Conservation (phyloP, 2,329 filamentous ascomycete genomes). For the Thermoascus crustaceus region DNA sequence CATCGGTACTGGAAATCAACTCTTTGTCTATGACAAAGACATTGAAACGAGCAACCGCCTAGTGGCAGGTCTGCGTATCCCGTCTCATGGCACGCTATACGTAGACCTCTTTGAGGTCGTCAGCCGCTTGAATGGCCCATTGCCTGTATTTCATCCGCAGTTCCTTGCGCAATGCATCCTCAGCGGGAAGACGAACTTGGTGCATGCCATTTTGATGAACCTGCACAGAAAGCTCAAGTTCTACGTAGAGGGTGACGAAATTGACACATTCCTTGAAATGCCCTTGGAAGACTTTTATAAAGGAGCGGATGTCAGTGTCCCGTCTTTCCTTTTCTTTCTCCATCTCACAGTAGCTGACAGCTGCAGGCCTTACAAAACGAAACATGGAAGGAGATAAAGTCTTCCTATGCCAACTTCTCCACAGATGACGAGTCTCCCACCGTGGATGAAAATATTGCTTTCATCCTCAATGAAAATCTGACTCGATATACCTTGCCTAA, state of each 20-base stretch:
- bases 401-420: slow-evolving; percentile 44
- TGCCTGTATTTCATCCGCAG: slow-evolving; percentile 88
- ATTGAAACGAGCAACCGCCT: slow-evolving; percentile 57
- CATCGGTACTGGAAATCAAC: slow-evolving; percentile 81
- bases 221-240: slow-evolving; percentile 74
- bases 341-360: slow-evolving; percentile 12
- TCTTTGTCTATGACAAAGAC: slow-evolving; percentile 75
- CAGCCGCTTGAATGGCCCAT: slow-evolving; percentile 72
- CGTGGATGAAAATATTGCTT: slow-evolving; percentile 64
- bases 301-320: slow-evolving; percentile 35
- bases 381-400: slow-evolving; percentile 41
- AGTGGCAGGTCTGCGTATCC: slow-evolving; percentile 47
- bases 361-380: slow-evolving; percentile 30
- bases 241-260: slow-evolving; percentile 67
- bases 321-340: background rate
- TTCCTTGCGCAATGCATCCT: slow-evolving; percentile 81
- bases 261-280: slow-evolving; percentile 69
- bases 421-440: slow-evolving; percentile 50
- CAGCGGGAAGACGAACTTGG: slow-evolving; percentile 63
- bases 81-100: slow-evolving; percentile 40
- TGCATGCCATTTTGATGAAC: slow-evolving; percentile 63
- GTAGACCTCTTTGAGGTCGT: slow-evolving; percentile 75
- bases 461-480: slow-evolving; percentile 67
- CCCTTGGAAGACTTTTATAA: slow-evolving; percentile 41
- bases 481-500: slow-evolving; percentile 66